Conservation (phyloP, 768 basidiomycete genomes). For the Tulasnella sp. region DNA sequence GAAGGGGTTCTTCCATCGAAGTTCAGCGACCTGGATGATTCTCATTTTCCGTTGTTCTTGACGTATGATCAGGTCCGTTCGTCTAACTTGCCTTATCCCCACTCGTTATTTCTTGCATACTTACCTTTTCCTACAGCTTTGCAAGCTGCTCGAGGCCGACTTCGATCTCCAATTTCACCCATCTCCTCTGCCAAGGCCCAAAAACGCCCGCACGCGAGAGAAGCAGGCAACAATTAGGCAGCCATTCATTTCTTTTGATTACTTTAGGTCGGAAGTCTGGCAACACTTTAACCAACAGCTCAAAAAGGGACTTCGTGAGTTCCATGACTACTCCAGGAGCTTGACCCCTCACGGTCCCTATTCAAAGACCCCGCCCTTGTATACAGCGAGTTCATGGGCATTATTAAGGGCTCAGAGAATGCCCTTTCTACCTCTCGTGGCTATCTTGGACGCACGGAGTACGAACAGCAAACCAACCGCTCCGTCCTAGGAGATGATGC, state of each 20-base stretch:
- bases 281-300: conserved; percentile 9
- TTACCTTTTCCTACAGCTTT: conserved; percentile 8
- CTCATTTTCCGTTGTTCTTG: conserved; percentile 26
- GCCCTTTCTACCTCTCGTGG: conserved; percentile 39
- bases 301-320: conserved; percentile 15
- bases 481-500: conserved; percentile 24
- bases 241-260: conserved; percentile 14
- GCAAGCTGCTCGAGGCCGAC: conserved; percentile 21
- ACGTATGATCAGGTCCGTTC: conserved; percentile 24
- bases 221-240: not conserved
- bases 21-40: conserved; percentile 21
- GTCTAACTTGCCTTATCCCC: no score
- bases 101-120: not conserved
- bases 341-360: not conserved
- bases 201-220: not conserved
- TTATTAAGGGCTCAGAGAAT: conserved; percentile 54
- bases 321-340: no score
- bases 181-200: not conserved
- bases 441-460: conserved; percentile 45
- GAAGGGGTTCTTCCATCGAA: not conserved
- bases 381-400: conserved; percentile 27
- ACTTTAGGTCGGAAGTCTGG: conserved; percentile 15
- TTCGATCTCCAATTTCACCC: not conserved
- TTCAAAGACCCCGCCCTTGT: conserved; percentile 20
- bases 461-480: conserved; percentile 43